Evolutionary conservation across 371 early-diverging fungal genomes (phyloP).

Genomic region (Actinomortierella wolfii): DNA sequence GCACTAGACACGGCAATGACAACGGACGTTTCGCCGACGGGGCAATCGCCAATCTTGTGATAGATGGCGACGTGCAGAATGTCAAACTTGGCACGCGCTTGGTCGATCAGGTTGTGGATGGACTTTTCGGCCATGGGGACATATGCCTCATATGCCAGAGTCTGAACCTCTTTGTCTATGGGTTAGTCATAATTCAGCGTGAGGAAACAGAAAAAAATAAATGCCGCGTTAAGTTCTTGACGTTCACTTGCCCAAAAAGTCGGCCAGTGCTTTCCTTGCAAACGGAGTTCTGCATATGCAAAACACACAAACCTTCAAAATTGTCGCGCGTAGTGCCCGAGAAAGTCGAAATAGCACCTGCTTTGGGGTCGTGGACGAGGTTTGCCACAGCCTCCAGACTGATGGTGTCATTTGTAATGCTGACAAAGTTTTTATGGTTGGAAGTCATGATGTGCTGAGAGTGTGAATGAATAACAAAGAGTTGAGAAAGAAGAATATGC

Average conservation of each 20-base stretch:
- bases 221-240: not conserved
- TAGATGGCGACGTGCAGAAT: slow-evolving; percentile 70
- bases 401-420: slow-evolving; percentile 53
- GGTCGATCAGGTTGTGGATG: slow-evolving; percentile 56
- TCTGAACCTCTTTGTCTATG: slow-evolving; percentile 68
- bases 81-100: slow-evolving; percentile 69
- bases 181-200: slow-evolving; percentile 6
- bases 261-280: too few relatives aligned
- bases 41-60: slow-evolving; percentile 79
- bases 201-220: slow-evolving; percentile 1
- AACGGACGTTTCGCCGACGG: slow-evolving; percentile 82
- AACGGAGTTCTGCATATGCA: too few relatives aligned
- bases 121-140: slow-evolving; percentile 79
- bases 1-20: slow-evolving; percentile 79
- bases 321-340: slow-evolving; percentile 84
- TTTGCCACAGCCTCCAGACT: slow-evolving; percentile 52
- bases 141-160: slow-evolving; percentile 85
- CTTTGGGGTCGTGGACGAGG: slow-evolving; percentile 65
- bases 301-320: slow-evolving; percentile 66
- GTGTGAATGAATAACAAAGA: too few relatives aligned
- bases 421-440: slow-evolving; percentile 48
- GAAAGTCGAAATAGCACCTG: slow-evolving; percentile 87
- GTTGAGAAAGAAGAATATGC: too few relatives aligned
- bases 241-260: not conserved
- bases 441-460: too few relatives aligned